These are phyloP conservation scores for Krasilnikovozyma curviuscula DNA, from an alignment of 768 basidiomycete genomes.

Conservation along the genomic window DNA sequence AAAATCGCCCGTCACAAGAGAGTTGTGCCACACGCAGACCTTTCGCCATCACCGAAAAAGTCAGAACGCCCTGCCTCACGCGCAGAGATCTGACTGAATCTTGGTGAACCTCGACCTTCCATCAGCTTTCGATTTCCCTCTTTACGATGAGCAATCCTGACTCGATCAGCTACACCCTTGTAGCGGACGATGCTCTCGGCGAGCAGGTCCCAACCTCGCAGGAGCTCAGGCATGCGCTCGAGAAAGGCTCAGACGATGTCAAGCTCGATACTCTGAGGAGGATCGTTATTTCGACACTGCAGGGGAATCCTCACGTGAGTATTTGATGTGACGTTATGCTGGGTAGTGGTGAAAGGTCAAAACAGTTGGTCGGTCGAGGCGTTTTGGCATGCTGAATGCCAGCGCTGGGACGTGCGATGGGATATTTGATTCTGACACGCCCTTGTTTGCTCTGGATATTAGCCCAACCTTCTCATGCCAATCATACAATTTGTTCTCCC, in stretches of 20 bases:
- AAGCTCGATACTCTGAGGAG: slow-evolving; percentile 88
- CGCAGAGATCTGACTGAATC: no score
- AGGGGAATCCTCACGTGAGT: slow-evolving; percentile 75
- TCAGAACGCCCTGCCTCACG: no score
- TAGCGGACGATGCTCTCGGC: slow-evolving; percentile 2
- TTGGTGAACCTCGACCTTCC: neutral
- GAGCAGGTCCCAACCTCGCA: slow-evolving; percentile 64
- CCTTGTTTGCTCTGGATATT: neutral
- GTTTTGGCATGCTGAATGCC: neutral
- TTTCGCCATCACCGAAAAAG: no score
- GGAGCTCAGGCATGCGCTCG: slow-evolving; percentile 61
- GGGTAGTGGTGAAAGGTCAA: no score
- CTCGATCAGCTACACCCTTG: slow-evolving; percentile 8
- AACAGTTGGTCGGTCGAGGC: neutral
- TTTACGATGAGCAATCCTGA: slow-evolving; percentile 7
- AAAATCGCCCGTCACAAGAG: no score
- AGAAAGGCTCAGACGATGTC: slow-evolving; percentile 92
- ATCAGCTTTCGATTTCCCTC: neutral
- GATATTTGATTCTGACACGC: no score
- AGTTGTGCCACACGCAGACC: no score
- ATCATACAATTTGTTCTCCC: slow-evolving; percentile 97
- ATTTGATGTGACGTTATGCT: no score
- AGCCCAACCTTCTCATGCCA: slow-evolving; percentile 91
- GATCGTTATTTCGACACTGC: slow-evolving; percentile 83
- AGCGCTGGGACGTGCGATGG: neutral